Evolutionary conservation across 2,329 filamentous ascomycete genomes (phyloP).

Genomic region (Xylariaceae sp.): DNA sequence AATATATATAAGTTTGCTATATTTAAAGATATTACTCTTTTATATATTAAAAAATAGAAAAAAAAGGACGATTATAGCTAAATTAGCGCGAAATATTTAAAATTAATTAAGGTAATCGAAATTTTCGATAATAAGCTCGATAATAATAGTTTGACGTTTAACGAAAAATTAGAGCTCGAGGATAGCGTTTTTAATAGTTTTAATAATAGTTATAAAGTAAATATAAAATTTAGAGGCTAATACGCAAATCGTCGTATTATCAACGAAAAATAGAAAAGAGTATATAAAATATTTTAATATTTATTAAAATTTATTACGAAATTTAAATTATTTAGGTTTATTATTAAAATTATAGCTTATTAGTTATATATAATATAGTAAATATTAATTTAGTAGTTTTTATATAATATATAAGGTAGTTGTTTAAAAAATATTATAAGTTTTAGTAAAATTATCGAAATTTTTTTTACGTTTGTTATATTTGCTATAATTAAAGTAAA

Average conservation of each 20-base stretch:
- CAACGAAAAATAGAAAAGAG: background rate
- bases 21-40: background rate
- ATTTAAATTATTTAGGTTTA: conserved; percentile 1
- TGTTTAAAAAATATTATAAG: conserved; percentile 3
- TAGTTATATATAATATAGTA: conserved; percentile 5
- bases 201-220: background rate
- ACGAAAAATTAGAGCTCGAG: background rate
- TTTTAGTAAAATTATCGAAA: background rate
- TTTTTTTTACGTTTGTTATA: conserved; percentile 1
- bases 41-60: background rate
- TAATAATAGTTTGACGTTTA: background rate
- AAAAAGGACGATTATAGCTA: background rate
- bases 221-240: background rate
- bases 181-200: background rate
- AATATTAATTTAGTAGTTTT: conserved; percentile 2
- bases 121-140: background rate
- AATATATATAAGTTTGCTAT: background rate
- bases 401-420: background rate
- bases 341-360: conserved; percentile 1
- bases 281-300: background rate
- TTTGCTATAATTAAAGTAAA: conserved; percentile 5
- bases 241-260: background rate
- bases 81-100: background rate
- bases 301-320: conserved; percentile 3
- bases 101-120: background rate